Evolutionary conservation across 148 eudicot genomes (phyloP).

Genomic region (Rhododendron simsii): DNA sequence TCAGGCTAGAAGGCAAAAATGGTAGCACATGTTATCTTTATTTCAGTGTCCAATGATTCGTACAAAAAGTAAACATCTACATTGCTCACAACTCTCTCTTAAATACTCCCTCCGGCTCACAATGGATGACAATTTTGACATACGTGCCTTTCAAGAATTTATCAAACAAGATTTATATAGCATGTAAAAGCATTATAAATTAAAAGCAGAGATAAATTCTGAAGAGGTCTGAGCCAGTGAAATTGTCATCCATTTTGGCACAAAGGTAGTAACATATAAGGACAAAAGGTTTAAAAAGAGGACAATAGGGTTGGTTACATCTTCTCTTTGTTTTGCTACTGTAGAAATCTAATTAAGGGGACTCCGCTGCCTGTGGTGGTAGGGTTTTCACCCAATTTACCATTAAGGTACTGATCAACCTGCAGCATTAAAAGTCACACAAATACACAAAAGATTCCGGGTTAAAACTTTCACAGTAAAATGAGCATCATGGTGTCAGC

Average conservation of each 20-base stretch:
- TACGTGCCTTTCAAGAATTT: neutral
- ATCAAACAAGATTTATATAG: neutral
- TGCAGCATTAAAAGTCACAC: neutral
- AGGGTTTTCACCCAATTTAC: neutral
- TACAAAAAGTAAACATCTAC: neutral
- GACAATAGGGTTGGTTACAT: neutral
- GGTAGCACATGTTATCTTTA: neutral
- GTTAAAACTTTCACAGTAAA: neutral
- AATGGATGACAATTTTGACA: neutral
- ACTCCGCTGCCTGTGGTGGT: neutral
- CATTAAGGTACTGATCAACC: neutral
- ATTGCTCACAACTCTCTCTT: neutral
- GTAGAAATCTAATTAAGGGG: neutral
- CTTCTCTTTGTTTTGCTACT: neutral
- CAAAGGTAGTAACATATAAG: too few relatives aligned
- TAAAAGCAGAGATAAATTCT: too few relatives aligned
- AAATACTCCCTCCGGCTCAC: neutral
- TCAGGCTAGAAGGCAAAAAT: neutral
- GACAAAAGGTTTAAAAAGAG: neutral
- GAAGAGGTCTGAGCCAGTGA: neutral
- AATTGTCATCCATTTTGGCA: neutral
- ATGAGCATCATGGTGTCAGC: neutral
- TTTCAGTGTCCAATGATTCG: neutral
- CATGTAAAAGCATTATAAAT: neutral
- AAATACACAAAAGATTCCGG: neutral